Evolutionary conservation across 768 basidiomycete species (phyloP), one percentile per base, ranked within the genome.

Genomic region (Mycena maculata): DNA sequence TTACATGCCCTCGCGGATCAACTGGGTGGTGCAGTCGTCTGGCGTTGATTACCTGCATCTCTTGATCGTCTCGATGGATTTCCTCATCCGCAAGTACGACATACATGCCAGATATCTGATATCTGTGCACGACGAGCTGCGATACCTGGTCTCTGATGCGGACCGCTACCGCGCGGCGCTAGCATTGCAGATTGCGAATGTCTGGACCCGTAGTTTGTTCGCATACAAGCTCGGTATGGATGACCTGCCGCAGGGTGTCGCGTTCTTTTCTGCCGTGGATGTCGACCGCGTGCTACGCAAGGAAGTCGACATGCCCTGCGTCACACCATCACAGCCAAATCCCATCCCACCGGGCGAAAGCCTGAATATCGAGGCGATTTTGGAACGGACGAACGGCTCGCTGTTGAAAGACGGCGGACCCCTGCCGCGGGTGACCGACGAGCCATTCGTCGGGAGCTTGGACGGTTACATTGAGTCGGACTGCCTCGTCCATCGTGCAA

Each of bases 11-110:
- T 98, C 95, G 8, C 89, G 98, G 45, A 96, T 99, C 81, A 99
- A 99, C 75, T 99, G 98, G 98, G 98, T 96, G 53, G 98, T 99
- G 8, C 98, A 99, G 74, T 98, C 96, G 4, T 98, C 96, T 0
- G 98, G 97, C 4, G 97, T 99, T 45, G 98, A 99, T 78, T 99
- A 99, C 75, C 90, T 99, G 11, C 98, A 99, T 74, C 89, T 99
- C 41, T 87, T 99, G 65, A 95, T 99, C 73, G 94, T 96, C 50
- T 88, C 95, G 7, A 99, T 98, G 96, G 89, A 95, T 66, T 85
- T 97, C 76, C 87, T 99, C 39, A 89, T 91, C 61, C 77, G 79
- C 48, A 90, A 88, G 59, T 99, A 96, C 80, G 80, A 86, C 70
- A 98, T 99, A 74, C 74, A 92, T 13, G 96, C 96, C 2, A 88